Evolutionary conservation across 2,329 filamentous ascomycete genomes (phyloP).

Genomic region (Cordyceps sp.): DNA sequence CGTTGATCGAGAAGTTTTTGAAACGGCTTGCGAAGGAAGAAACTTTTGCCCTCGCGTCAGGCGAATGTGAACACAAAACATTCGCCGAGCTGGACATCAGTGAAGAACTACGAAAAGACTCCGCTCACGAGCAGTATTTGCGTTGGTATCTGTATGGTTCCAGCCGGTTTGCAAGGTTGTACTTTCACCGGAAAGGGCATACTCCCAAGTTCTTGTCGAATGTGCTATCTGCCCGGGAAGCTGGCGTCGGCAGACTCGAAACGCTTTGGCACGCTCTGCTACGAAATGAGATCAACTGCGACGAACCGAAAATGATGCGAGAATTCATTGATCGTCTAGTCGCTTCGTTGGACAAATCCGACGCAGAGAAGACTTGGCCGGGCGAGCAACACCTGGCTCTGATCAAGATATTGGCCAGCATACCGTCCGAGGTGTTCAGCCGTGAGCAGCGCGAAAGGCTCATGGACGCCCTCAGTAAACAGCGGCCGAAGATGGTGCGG

Average conservation of each 20-base stretch:
- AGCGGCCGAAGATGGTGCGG: slow-evolving; percentile 10
- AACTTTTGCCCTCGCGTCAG: slow-evolving; percentile 7
- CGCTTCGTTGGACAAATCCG: slow-evolving; percentile 10
- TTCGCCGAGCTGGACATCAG: slow-evolving; percentile 5
- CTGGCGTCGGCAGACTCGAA: slow-evolving; percentile 5
- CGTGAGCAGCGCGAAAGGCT: slow-evolving; percentile 26
- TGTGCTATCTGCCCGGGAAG: slow-evolving; percentile 7
- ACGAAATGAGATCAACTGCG: slow-evolving; percentile 20
- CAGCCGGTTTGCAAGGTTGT: slow-evolving; percentile 14
- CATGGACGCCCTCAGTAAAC: slow-evolving; percentile 16
- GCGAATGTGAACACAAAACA: slow-evolving; percentile 9
- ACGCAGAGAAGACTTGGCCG: slow-evolving; percentile 15
- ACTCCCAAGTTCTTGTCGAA: slow-evolving; percentile 11
- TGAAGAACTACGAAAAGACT: slow-evolving; percentile 10
- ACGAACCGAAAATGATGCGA: slow-evolving; percentile 14
- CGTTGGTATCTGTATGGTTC: slow-evolving; percentile 16
- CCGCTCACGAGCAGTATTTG: slow-evolving; percentile 14
- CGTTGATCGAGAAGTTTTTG: slow-evolving; percentile 16
- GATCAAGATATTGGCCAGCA: slow-evolving; percentile 15
- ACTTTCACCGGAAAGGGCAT: slow-evolving; percentile 8
- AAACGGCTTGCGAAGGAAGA: slow-evolving; percentile 15
- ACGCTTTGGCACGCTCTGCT: slow-evolving; percentile 15
- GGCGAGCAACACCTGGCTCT: slow-evolving; percentile 11
- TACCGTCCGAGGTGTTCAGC: slow-evolving; percentile 21
- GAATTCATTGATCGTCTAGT: slow-evolving; percentile 16